Percentiles rank a stretch among this genome's conserved stretches.
Evolutionary conservation across 225 moss, liverwort and hornwort genomes (phyloP).

Genomic region (Physcomitrium patens): DNA sequence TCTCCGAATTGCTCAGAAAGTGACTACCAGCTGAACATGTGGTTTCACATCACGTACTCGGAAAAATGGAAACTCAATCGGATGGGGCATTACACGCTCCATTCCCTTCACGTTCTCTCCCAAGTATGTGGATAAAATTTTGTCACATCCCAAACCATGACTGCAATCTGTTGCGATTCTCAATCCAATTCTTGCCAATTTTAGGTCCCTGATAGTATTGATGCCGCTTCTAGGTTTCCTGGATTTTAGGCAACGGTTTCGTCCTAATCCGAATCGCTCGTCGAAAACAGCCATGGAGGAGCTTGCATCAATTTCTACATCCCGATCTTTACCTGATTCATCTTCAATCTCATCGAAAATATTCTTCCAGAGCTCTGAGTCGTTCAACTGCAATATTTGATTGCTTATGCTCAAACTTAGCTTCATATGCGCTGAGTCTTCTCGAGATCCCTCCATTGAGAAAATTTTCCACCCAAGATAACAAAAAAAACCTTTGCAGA

Average conservation of each 20-base stretch:
- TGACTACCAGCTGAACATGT: conserved; percentile 16
- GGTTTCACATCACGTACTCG: conserved; percentile 45
- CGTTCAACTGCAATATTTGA: conserved; percentile 56
- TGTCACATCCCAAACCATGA: conserved; percentile 76
- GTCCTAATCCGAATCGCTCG: conserved; percentile 41
- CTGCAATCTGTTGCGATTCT: conserved; percentile 64
- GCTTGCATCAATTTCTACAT: conserved; percentile 42
- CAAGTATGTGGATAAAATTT: conserved; percentile 61
- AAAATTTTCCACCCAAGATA: conserved; percentile 34
- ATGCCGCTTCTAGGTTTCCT: conserved; percentile 27
- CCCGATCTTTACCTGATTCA: conserved; percentile 13
- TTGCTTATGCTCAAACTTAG: conserved; percentile 45
- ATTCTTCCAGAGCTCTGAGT: conserved; percentile 47
- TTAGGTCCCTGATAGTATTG: conserved; percentile 28
- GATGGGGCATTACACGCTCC: conserved; percentile 78
- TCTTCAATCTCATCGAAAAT: conserved; percentile 37
- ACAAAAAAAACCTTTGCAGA: conserved; percentile 47
- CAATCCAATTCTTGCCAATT: conserved; percentile 16
- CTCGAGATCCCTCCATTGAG: conserved; percentile 34
- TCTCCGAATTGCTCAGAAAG: conserved; percentile 2
- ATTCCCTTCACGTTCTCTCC: conserved; percentile 61
- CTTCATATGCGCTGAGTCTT: conserved; percentile 49
- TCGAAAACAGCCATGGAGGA: conserved; percentile 55
- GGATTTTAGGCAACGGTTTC: too few relatives aligned
- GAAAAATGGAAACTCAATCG: conserved; percentile 74